These are phyloP conservation scores for Aspergillus panamensis DNA, from an alignment of 495 filamentous ascomycete species.

Conservation along the genomic window DNA sequence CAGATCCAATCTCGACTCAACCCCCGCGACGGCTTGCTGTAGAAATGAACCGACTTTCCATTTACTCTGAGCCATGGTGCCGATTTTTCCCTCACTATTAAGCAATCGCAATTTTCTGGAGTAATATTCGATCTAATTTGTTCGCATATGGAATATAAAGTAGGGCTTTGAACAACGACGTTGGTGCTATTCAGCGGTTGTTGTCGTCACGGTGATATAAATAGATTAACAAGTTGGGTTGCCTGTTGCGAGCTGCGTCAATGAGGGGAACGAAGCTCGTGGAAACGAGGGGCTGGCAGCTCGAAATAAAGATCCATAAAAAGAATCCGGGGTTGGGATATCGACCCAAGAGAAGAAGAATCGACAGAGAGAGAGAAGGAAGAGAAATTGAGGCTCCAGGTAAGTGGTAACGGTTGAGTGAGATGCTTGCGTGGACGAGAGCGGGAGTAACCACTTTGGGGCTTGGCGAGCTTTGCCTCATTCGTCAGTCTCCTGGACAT, in stretches of 20 bases:
- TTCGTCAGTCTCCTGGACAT: constrained; percentile 14
- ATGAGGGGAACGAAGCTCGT: constrained; percentile 3
- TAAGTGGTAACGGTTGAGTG: neutral
- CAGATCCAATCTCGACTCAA: constrained; percentile 88
- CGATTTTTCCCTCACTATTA: constrained; percentile 11
- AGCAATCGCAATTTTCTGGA: neutral
- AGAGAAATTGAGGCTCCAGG: neutral
- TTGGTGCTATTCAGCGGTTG: constrained; percentile 10
- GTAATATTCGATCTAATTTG: neutral
- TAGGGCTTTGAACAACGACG: constrained; percentile 13
- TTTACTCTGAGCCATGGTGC: constrained; percentile 45
- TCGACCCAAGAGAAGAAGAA: neutral
- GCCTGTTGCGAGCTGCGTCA: constrained; percentile 1
- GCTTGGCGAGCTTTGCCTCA: constrained; percentile 22
- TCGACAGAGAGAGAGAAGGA: constrained; percentile 2
- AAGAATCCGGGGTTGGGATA: neutral
- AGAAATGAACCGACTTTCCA: constrained; percentile 70
- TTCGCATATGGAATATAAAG: constrained; percentile 29
- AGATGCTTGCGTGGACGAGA: constrained; percentile 28
- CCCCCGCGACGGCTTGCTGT: constrained; percentile 85
- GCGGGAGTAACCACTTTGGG: constrained; percentile 13
- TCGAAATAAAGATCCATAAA: constrained; percentile 13
- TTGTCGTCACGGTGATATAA: constrained; percentile 18
- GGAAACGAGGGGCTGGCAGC: constrained; percentile 12
- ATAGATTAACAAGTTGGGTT: constrained; percentile 1